phyloP scores from a whole-genome alignment of 139 green algal species.

The Zygnema cylindricum region DNA sequence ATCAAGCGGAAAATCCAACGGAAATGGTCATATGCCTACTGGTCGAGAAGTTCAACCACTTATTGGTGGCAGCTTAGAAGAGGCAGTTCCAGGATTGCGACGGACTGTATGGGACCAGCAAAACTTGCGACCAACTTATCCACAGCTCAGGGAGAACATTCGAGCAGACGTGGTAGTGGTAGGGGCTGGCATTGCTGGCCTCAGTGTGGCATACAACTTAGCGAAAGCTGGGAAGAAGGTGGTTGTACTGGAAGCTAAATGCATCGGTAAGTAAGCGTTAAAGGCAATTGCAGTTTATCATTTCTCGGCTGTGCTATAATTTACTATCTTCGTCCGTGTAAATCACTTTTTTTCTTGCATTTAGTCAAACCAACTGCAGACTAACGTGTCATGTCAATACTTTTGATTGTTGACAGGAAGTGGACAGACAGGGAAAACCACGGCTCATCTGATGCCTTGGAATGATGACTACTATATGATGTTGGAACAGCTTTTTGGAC shows the following conservation, averaged over 20 bases:
- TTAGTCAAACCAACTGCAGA: background rate
- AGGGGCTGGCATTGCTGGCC: conserved; percentile 43
- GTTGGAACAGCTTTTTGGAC: conserved; percentile 66
- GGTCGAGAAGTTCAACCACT: background rate
- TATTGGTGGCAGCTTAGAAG: background rate
- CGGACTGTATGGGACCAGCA: conserved; percentile 47
- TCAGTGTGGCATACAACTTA: conserved; percentile 46
- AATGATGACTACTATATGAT: conserved; percentile 72
- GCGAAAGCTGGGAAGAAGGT: conserved; percentile 3
- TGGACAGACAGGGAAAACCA: conserved; percentile 74
- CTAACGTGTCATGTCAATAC: background rate
- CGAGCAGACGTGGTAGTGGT: conserved; percentile 48
- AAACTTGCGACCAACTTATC: conserved; percentile 23
- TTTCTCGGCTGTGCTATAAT: background rate
- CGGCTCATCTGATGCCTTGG: conserved; percentile 73
- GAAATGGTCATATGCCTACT: background rate
- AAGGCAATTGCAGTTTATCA: background rate
- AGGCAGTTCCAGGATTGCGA: conserved; percentile 16
- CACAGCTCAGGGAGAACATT: background rate
- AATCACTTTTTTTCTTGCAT: background rate
- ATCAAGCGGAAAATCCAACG: background rate
- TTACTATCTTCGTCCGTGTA: background rate
- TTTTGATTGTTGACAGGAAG: conserved; percentile 26
- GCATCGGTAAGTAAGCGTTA: conserved; percentile 37
- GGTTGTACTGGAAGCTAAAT: background rate